A percentile compares a stretch with the other conserved stretches of the same genome.
Conservation (phyloP, 805 yeast species). For the Candida khao-thaluensis region DNA sequence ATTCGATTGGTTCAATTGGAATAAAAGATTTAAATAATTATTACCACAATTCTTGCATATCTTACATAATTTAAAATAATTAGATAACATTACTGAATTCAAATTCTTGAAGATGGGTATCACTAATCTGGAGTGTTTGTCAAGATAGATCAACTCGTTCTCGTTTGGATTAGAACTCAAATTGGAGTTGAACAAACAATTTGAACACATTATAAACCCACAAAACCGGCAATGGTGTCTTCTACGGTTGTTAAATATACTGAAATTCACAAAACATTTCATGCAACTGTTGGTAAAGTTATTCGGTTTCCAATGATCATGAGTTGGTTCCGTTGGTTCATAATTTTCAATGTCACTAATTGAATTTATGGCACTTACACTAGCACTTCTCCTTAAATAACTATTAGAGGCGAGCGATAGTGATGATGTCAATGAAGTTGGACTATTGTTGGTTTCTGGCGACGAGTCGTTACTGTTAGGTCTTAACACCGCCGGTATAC, state of each 20-base stretch:
- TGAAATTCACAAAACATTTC: constrained; percentile 38
- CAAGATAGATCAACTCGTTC: constrained; percentile 19
- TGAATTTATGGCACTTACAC: constrained; percentile 6
- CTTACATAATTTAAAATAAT: constrained; percentile 25
- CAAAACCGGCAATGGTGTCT: constrained; percentile 55
- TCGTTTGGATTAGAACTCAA: constrained; percentile 1
- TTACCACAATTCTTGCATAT: constrained; percentile 36
- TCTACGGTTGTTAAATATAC: constrained; percentile 30
- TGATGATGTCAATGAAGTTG: constrained; percentile 5
- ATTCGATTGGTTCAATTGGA: constrained; percentile 13
- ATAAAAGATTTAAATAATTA: constrained; percentile 19
- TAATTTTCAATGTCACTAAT: constrained; percentile 4
- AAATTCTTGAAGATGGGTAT: constrained; percentile 34
- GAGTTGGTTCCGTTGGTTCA: constrained; percentile 45
- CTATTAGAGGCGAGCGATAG: constrained; percentile 6
- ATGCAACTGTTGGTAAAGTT: constrained; percentile 39
- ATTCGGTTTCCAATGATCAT: constrained; percentile 53
- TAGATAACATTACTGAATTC: constrained; percentile 7
- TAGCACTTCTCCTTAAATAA: constrained; percentile 4
- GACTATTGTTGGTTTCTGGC: constrained; percentile 11
- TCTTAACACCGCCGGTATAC: constrained; percentile 53
- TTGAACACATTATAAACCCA: constrained; percentile 46
- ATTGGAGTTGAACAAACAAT: constrained; percentile 24
- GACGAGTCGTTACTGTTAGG: constrained; percentile 23
- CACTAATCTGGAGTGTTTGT: constrained; percentile 30